Base-by-base conservation (phyloP, 495 filamentous ascomycete genomes). In the Penicillium tannophilum region DNA sequence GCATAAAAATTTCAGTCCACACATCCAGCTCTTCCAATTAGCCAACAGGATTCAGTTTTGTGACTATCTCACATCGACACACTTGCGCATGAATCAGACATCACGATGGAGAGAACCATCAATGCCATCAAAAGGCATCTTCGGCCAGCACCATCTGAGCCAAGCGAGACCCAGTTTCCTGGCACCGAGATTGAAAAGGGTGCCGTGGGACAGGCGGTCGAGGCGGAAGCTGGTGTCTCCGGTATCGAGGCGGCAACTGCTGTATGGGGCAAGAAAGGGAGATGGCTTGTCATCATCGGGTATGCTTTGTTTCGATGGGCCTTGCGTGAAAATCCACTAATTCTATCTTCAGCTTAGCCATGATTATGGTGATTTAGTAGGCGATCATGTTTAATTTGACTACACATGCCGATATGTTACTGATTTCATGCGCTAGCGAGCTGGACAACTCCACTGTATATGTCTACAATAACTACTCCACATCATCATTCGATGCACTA, bases 341-440 rank as follows among this genome's bases (percentile, higher is more conserved):
- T 14, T 28, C 42, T 42, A n/a, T 49, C 11, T 43, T 54, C 63
- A 69, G 72, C 28, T 44, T 71, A 50, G 67, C 59, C 12, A 73
- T 81, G 68, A 76, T 80, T 30, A 80, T 79, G 77, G 67, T 80
- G 52, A 72, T 76, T 35, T 81, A 76, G 76, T 76, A 70, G 66
- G 76, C 62, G 23, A 45, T 11, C 8, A 17, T n/a, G n/a, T n/a
- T n/a, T n/a, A n/a, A n/a, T n/a, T n/a, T n/a, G n/a, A n/a, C n/a
- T n/a, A n/a, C n/a, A n/a, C n/a, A n/a, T n/a, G 8, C 23, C 41
- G 7, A 28, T 41, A 2, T 26, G 28, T 14, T 31, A 28, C 58
- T 67, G 39, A 52, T 55, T 2, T 6, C 24, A 33, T 5, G 23
- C 24, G 16, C 2, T 41, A 72, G 68, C 33, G 79, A 80, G 57